Evolutionary conservation across 2,329 filamentous ascomycete genomes (phyloP), one percentile per base, ranked within the genome.

Genomic region (Fusarium tuaranense): DNA sequence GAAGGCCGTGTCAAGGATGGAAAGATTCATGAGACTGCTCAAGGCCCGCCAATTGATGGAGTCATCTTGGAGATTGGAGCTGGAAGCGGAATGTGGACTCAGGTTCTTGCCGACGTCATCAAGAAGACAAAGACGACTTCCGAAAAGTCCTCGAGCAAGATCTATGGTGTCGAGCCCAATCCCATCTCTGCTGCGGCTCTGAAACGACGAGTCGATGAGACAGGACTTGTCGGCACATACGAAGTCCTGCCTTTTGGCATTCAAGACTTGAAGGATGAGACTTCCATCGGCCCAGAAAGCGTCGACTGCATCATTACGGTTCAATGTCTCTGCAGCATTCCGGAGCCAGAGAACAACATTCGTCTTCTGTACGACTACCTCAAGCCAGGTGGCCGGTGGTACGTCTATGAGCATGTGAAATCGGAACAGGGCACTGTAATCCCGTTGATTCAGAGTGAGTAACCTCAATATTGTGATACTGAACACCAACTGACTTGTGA

Each of bases 41-140:
- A 34, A 3, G 46, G 32, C 5, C 41, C 27, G 2, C 60, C 60
- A 2, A 63, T 63, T 1, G 30, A 63, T 2, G 60, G 41, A 13
- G 27, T 63, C 10, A 48, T 63, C n/a, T 14, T 63, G 41, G 60
- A 63, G 41, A 39, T 63, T 63, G 60, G 60, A 25, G 60, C 60
- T 2, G 60, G 60, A 1, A 63, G 60, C n/a, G 60, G 60, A 13
- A 63, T 63, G 41, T 63, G 60, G 60, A 63, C 60, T 0, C 27
- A 63, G 3, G 32, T 51, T 10, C 2, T 63, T 2, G 60, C 60
- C 7, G 44, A 63, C 8, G 34, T 36, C 41, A 36, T 30, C 1
- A 32, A 25, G 32, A 22, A 44, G 30, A 32, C 41, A 2, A 63
- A 51, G 14, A 0, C 16, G 4, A n/a, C 14, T 14, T 36, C 41